Percentiles rank a stretch among this genome's conserved stretches.
Evolutionary conservation across 2,329 filamentous ascomycete genomes (phyloP).

Genomic region (Beauveria sp.): DNA sequence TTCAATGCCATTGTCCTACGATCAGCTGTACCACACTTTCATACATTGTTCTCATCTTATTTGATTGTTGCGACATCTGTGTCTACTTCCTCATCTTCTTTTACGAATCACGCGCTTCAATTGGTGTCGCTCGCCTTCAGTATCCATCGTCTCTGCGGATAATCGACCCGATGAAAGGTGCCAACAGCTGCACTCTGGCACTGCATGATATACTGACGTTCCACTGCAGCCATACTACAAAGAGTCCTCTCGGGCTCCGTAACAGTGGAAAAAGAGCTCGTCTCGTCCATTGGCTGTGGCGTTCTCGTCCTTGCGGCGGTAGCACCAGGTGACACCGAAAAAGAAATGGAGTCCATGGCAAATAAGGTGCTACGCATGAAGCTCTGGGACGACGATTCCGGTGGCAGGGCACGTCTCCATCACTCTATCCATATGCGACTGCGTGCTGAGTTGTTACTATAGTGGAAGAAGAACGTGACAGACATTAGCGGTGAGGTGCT

Average conservation of each 20-base stretch:
- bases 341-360: constrained; percentile 78
- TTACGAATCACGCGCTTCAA: background rate
- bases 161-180: constrained; percentile 3
- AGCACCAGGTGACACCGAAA: constrained; percentile 80
- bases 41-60: no score
- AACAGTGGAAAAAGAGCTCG: constrained; percentile 80
- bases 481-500: constrained; percentile 88
- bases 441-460: constrained; percentile 12
- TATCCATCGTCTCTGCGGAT: background rate
- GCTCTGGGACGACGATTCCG: constrained; percentile 79
- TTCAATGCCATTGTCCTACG: no score
- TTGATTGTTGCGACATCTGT: no score
- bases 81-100: no score
- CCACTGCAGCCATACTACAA: constrained; percentile 70
- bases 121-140: background rate
- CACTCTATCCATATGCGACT: constrained; percentile 13
- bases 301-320: constrained; percentile 88
- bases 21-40: no score
- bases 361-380: constrained; percentile 83
- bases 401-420: constrained; percentile 47
- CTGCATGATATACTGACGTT: constrained; percentile 14
- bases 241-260: constrained; percentile 93
- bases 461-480: constrained; percentile 88
- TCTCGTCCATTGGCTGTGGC: constrained; percentile 87
- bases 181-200: background rate